Conservation (phyloP, 1,139 yeast species). For the Taiozyma sp. region DNA sequence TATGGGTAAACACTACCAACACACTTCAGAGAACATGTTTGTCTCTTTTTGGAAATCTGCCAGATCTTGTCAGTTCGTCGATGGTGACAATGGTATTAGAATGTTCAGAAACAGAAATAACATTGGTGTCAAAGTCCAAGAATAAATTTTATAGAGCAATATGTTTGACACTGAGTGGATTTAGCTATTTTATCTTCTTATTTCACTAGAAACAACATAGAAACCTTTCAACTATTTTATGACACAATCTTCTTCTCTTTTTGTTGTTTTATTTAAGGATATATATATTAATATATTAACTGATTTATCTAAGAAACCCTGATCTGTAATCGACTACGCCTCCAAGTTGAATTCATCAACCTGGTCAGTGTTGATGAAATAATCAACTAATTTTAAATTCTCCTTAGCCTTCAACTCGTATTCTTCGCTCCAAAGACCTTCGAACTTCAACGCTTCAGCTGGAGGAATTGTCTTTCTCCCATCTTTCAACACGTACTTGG, state of each 20-base stretch:
- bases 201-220: too few relatives aligned
- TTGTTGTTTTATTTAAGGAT: too few relatives aligned
- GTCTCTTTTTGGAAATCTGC: conserved; percentile 62
- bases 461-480: conserved; percentile 72
- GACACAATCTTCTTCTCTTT: too few relatives aligned
- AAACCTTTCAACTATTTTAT: too few relatives aligned
- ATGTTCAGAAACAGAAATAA: conserved; percentile 74
- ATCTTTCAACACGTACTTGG: conserved; percentile 75
- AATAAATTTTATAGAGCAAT: not conserved
- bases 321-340: not conserved
- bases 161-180: too few relatives aligned
- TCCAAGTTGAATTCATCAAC: conserved; percentile 20
- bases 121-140: conserved; percentile 33
- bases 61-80: conserved; percentile 78
- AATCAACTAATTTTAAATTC: conserved; percentile 32
- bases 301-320: not conserved
- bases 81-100: conserved; percentile 69
- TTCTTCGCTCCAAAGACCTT: conserved; percentile 52
- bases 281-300: too few relatives aligned
- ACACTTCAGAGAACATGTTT: conserved; percentile 70
- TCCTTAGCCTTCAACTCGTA: conserved; percentile 37
- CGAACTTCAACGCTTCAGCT: conserved; percentile 44
- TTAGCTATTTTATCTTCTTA: too few relatives aligned
- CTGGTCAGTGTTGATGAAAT: conserved; percentile 29
- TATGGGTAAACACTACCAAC: conserved; percentile 73